Conservation (phyloP, 2,329 filamentous ascomycete genomes). For the Diaporthe sp. region DNA sequence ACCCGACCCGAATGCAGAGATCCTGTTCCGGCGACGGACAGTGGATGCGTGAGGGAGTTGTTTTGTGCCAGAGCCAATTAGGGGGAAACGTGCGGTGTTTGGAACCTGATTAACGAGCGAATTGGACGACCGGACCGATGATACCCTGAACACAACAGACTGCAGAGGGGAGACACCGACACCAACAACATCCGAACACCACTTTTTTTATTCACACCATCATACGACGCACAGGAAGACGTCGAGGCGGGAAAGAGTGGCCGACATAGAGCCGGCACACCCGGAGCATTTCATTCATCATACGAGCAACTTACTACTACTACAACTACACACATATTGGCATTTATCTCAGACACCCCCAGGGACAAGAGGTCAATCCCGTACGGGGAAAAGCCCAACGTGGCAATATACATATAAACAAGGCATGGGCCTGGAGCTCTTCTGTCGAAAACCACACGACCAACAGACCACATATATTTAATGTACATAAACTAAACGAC, state of each 20-base stretch:
- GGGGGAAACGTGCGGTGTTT: not conserved
- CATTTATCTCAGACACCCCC: not conserved
- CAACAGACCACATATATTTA: conserved; percentile 14
- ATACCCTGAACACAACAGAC: conserved; percentile 27
- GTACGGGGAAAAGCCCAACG: not conserved
- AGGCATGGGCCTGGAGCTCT: conserved; percentile 30
- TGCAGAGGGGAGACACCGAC: not conserved
- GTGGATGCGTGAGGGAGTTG: conserved; percentile 28
- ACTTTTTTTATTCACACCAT: not conserved
- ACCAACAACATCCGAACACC: not conserved
- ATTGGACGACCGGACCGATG: conserved; percentile 4
- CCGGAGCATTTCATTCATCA: not conserved
- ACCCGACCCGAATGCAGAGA: conserved; percentile 54
- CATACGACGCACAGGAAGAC: not conserved
- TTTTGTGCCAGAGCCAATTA: not conserved
- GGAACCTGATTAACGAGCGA: conserved; percentile 7
- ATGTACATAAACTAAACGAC: conserved; percentile 15
- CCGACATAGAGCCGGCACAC: conserved; percentile 9
- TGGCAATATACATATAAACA: conserved; percentile 2
- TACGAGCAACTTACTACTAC: not conserved
- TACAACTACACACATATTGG: not conserved
- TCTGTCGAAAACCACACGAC: conserved; percentile 10
- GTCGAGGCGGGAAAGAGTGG: not conserved
- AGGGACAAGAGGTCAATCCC: not conserved
- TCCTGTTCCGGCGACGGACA: conserved; percentile 55